These are phyloP conservation scores for Lasiodiplodia gonubiensis DNA, from an alignment of 2,329 filamentous ascomycete genomes.

Conservation along the genomic window DNA sequence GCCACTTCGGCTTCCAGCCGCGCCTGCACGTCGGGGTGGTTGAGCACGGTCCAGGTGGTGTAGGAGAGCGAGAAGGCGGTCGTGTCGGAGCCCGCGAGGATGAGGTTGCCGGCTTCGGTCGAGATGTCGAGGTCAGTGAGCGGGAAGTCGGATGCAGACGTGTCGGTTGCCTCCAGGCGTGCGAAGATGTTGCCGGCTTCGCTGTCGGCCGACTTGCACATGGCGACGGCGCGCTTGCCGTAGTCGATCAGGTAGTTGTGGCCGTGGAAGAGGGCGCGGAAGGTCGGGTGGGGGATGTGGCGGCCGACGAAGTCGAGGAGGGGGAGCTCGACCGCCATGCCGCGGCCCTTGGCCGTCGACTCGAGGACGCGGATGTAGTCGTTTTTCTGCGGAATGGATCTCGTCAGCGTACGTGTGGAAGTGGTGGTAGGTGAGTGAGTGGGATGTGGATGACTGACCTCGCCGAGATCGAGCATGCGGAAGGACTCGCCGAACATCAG, in stretches of 20 bases:
- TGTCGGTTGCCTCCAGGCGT: neutral
- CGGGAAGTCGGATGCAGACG: constrained; percentile 38
- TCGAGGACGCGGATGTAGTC: constrained; percentile 47
- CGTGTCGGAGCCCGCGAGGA: constrained; percentile 45
- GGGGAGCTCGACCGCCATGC: constrained; percentile 40
- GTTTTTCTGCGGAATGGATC: constrained; percentile 30
- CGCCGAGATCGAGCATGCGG: constrained; percentile 45
- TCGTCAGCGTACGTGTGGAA: neutral
- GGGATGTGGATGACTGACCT: constrained; percentile 36
- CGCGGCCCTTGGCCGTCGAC: constrained; percentile 43
- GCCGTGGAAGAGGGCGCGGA: constrained; percentile 30
- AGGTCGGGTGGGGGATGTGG: constrained; percentile 31
- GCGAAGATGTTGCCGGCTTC: constrained; percentile 36
- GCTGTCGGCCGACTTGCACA: constrained; percentile 31
- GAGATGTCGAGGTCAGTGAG: constrained; percentile 43
- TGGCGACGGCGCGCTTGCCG: constrained; percentile 37
- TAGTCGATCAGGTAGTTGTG: constrained; percentile 31
- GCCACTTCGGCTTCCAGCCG: constrained; percentile 37
- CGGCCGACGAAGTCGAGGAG: constrained; percentile 32
- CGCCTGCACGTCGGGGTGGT: constrained; percentile 33
- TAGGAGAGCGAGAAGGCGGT: constrained; percentile 43
- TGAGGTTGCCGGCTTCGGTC: constrained; percentile 42
- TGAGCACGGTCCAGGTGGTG: constrained; percentile 42
- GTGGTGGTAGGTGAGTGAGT: too few relatives aligned
- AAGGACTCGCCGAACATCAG: constrained; percentile 51